Evolutionary conservation across 257 asterid species (phyloP).

Genomic region (Solanum chiquidenum): DNA sequence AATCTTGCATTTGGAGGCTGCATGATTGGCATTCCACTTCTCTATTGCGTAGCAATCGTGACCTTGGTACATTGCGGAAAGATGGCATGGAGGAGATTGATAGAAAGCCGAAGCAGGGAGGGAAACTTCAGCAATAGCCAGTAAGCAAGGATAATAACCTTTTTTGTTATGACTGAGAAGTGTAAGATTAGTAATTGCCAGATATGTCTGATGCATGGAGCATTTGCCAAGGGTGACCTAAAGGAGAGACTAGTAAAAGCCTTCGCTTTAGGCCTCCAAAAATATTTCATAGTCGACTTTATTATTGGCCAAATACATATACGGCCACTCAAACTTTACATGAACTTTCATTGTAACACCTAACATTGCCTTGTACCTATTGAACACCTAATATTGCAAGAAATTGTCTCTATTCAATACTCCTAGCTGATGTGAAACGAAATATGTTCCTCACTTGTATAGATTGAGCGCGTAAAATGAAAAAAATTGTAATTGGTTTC

Average conservation of each 20-base stretch:
- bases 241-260: neutral
- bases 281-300: neutral
- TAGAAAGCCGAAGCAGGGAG: conserved; percentile 35
- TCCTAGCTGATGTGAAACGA: neutral
- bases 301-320: neutral
- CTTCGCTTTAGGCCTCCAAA: neutral
- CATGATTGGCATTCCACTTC: conserved; percentile 68
- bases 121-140: conserved; percentile 7
- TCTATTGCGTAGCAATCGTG: conserved; percentile 38
- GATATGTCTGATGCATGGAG: neutral
- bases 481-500: neutral
- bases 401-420: neutral
- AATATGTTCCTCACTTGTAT: neutral
- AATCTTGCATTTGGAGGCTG: conserved; percentile 87
- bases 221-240: neutral
- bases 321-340: neutral
- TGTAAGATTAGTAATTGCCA: neutral
- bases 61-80: conserved; percentile 61
- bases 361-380: neutral
- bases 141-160: neutral
- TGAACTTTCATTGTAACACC: neutral
- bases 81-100: conserved; percentile 57
- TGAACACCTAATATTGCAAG: neutral
- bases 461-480: neutral
- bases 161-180: neutral